These are phyloP conservation scores for Stenogyne calaminthoides DNA, from an alignment of 305 asterid genomes.

Conservation along the genomic window DNA sequence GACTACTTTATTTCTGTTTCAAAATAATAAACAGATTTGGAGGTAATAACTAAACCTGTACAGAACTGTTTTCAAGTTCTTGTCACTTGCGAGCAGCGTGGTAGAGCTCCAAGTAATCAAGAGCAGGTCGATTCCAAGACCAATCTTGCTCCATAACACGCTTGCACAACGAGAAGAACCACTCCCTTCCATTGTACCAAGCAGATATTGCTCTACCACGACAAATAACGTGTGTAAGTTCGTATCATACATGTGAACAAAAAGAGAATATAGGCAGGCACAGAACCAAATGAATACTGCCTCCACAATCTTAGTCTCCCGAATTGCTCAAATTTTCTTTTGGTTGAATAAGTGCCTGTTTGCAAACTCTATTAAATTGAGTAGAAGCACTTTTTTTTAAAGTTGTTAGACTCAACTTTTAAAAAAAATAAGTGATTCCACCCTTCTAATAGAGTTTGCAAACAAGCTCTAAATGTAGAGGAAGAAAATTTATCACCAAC, in stretches of 20 bases:
- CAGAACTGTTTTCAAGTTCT: slow-evolving; percentile 28
- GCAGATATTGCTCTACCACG: slow-evolving; percentile 74
- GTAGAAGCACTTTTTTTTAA: too few species aligned
- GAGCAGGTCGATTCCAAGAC: slow-evolving; percentile 99
- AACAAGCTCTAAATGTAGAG: too few species aligned
- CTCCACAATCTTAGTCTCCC: not conserved
- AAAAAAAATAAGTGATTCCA: too few species aligned
- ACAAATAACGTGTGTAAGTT: not conserved
- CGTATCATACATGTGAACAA: not conserved
- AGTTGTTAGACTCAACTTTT: too few species aligned
- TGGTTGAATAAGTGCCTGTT: not conserved
- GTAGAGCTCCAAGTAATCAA: slow-evolving; percentile 96
- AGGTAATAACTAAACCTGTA: slow-evolving; percentile 50
- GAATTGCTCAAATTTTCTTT: not conserved
- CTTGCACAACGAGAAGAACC: slow-evolving; percentile 82
- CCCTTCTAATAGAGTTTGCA: too few species aligned
- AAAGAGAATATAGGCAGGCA: not conserved
- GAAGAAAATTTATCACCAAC: not conserved
- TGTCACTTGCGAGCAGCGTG: slow-evolving; percentile 82
- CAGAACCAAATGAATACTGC: not conserved
- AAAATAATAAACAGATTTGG: slow-evolving; percentile 17
- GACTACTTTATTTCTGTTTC: slow-evolving; percentile 11
- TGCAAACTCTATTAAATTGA: too few species aligned
- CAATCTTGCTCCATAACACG: slow-evolving; percentile 98
- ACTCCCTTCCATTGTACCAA: slow-evolving; percentile 86